Evolutionary conservation across 2,329 filamentous ascomycete genomes (phyloP), one percentile per base, ranked within the genome.

Genomic region (Chaetomiaceae sp.): DNA sequence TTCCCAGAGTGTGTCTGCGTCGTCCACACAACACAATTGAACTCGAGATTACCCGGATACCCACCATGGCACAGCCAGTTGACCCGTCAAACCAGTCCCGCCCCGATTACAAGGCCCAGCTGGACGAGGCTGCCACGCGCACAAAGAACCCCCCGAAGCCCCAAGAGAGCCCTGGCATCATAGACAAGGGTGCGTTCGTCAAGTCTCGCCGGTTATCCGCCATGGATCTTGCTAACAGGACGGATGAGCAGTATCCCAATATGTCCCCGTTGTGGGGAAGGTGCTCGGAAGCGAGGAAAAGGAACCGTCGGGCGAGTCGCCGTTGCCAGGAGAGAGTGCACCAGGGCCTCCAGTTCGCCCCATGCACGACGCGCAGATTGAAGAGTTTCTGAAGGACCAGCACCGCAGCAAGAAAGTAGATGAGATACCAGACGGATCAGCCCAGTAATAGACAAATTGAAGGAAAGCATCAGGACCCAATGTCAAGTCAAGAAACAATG

Each of bases 351-450:
- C 74, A 3, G 58, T 70, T 10, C 66, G 74, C 13, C 75, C 74
- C 0, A 55, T 65, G 19, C 70, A 79, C 48, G 76, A 78, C 55
- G 47, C 60, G 5, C 70, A 74, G 57, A 77, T 80, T 44, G 75
- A 76, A 54, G 72, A 77, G 23, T 79, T 79, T 53, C 64, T 80
- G 27, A 68, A 73, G 44, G 74, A 78, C 43, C 76, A 79, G 63
- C 74, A 79, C 58, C 63, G 70, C 34, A 79, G 75, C 62, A 72
- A 70, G 53, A 48, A 35, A 14, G 16, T 58, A 6, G 20, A 44
- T 16, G 53, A 44, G 27, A 27, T 41, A 14, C n/a, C n/a, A n/a
- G 9, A n/a, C 21, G n/a, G 6, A 14, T 23, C 13, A 27, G 20
- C 33, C 19, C 43, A 27, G 21, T 10, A 39, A 31, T 40, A 10